These are phyloP conservation scores for Fusarium hainanense DNA, from an alignment of 2,329 filamentous ascomycete species.

Conservation along the genomic window DNA sequence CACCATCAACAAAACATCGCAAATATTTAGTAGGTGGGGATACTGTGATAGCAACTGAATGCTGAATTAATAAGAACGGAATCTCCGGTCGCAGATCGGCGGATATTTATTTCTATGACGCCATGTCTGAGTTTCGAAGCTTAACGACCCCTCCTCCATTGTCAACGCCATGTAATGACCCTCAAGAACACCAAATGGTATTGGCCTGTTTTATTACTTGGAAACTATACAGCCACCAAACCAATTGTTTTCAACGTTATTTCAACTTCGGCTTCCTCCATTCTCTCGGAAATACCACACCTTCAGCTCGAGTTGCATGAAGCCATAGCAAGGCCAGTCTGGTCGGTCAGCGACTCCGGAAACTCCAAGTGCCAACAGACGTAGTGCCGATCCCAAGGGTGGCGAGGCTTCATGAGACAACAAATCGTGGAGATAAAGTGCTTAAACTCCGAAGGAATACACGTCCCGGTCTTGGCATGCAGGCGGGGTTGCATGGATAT, in stretches of 20 bases:
- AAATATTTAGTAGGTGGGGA: too few species aligned
- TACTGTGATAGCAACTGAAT: too few species aligned
- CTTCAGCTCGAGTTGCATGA: neutral
- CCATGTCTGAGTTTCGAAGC: neutral
- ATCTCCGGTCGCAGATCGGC: neutral
- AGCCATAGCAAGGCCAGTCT: accelerated
- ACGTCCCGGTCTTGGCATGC: neutral
- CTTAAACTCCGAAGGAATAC: neutral
- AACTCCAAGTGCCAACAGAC: accelerated
- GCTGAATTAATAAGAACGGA: neutral
- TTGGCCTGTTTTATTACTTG: neutral
- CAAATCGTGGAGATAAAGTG: neutral
- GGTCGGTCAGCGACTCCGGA: neutral
- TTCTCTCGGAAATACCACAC: accelerated
- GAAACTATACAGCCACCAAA: neutral
- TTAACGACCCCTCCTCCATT: neutral
- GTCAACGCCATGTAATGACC: neutral
- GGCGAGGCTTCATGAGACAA: neutral
- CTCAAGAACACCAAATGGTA: neutral
- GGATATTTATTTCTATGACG: neutral
- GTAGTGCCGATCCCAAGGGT: neutral
- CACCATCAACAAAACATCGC: too few species aligned
- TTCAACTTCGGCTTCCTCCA: neutral
- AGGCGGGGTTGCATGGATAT: neutral
- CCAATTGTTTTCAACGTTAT: accelerated